Base-by-base conservation (phyloP, 768 basidiomycete genomes). In the Podaxis sp. region DNA sequence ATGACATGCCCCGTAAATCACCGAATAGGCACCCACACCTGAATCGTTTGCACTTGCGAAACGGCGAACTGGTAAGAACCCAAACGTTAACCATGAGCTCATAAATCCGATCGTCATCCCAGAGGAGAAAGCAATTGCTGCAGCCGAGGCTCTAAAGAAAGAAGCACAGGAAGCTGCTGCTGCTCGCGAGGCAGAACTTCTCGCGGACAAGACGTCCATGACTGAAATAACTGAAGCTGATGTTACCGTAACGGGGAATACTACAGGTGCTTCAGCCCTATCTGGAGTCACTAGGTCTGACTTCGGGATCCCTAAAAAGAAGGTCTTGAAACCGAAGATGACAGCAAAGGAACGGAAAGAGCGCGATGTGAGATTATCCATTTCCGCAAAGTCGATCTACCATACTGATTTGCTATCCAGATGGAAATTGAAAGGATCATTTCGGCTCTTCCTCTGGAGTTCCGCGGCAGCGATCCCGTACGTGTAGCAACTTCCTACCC, bases 381-480 rank as follows among this genome's bases (percentile, higher is more conserved):
- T 15, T 13, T 15, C 9, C 43, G 7, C 3, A 22, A 24, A 8
- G 2, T 36, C 25, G 24, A 36, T 24, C 11, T 47, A 33, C 1
- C 19, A n/a, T 12, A 22, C 29, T 50, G 9, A 38, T 12, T n/a
- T 2, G n/a, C 7, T 57, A 25, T 24, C 2, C 55, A 88, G 84
- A 70, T 88, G 64, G 82, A 82, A 55, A 76, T 89, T 36, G 93
- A 94, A 65, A 85, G 84, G 62, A 82, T 92, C 15, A 81, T 96
- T 15, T 82, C 87, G 25, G 85, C 83, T 58, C 78, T 96, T 40
- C 95, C 95, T 0, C 80, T 98, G 12, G 95, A 96, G 73, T 98
- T 94, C 71, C 84, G 95, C 24, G 95, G 95, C 8, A 89, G 80
- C 66, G 93, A 96, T 74, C 89, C 91, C 2, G 93, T 93, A 70